Evolutionary conservation across 2,329 filamentous ascomycete genomes (phyloP), one percentile per base, ranked within the genome.

Genomic region (Colletotrichum viniferum): DNA sequence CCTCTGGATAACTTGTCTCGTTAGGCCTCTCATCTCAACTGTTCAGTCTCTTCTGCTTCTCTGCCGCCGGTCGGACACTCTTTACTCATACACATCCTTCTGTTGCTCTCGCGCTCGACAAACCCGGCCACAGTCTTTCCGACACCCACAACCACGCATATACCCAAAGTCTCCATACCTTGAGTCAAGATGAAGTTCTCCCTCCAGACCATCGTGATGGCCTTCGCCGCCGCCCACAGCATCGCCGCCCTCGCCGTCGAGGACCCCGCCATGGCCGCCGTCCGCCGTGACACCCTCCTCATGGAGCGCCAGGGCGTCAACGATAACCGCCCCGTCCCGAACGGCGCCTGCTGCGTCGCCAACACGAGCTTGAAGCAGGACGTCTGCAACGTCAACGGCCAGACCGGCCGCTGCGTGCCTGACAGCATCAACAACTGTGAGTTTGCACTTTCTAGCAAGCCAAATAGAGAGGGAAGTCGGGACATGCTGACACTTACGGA

Each of bases 311-410:
- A 83, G 77, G 84, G 84, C 79, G 79, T 63, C 65, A 85, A 85
- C 79, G 79, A 69, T 56, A 79, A 81, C 79, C 80, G 83, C 18
- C 83, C 83, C 16, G 81, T 83, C 14, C 81, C 83, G 34, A 79
- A 60, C 34, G 83, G 83, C 48, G 77, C 77, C 38, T 85, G 83
- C 81, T 85, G 83, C 77, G 79, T 84, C 18, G 79, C 81, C 75
- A 81, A 81, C 76, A 82, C 79, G 6, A 82, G 75, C 74, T 76
- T 84, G 58, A 85, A 85, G 82, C 81, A 85, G 77, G 83, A 85
- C 76, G 76, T 82, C 66, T 85, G 83, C 81, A 79, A 62, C 26
- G 78, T 81, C 70, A 82, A 82, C 76, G 83, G 83, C 71, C 76
- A 81, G 76, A 55, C 73, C 10, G 83, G 83, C 24, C 80, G 81